Conservation (phyloP, 139 green algal genomes). For the Spirogloea muscicola region DNA sequence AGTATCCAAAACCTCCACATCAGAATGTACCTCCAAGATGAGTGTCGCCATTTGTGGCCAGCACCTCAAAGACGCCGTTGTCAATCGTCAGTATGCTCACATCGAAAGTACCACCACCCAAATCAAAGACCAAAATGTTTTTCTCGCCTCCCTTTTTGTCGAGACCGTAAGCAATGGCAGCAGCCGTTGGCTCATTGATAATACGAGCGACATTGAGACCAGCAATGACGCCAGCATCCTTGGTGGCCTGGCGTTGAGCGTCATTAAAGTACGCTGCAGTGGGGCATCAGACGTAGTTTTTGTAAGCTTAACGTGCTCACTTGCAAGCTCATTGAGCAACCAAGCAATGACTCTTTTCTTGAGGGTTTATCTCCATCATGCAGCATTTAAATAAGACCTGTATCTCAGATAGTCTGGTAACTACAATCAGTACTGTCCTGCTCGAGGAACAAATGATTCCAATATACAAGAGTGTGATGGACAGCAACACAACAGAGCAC, state of each 20-base stretch:
- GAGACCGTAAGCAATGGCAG: conserved; percentile 94
- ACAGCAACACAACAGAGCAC: too few relatives aligned
- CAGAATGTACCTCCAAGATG: conserved; percentile 80
- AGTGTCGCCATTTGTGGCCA: conserved; percentile 92
- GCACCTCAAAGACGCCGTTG: conserved; percentile 93
- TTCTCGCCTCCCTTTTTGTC: conserved; percentile 83
- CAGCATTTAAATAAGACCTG: too few relatives aligned
- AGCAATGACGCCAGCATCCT: conserved; percentile 81
- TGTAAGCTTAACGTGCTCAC: too few relatives aligned
- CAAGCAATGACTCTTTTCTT: too few relatives aligned
- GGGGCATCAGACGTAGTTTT: too few relatives aligned
- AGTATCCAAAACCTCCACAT: too few relatives aligned
- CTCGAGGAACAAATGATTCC: too few relatives aligned
- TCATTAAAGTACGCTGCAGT: conserved; percentile 99
- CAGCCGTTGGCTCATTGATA: conserved; percentile 97
- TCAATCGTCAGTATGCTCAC: conserved; percentile 98
- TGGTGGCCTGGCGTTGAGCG: conserved; percentile 94
- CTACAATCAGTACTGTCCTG: too few relatives aligned
- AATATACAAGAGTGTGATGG: too few relatives aligned
- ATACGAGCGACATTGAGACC: conserved; percentile 89
- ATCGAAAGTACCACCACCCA: conserved; percentile 98
- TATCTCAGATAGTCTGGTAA: too few relatives aligned
- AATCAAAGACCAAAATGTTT: conserved; percentile 98
- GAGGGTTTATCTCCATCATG: too few relatives aligned
- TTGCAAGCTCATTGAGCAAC: background rate